A percentile compares a stretch with the other conserved stretches of the same genome.
Evolutionary conservation across 169 alveolate species (phyloP).

Genomic region (Cystoisospora suis): DNA sequence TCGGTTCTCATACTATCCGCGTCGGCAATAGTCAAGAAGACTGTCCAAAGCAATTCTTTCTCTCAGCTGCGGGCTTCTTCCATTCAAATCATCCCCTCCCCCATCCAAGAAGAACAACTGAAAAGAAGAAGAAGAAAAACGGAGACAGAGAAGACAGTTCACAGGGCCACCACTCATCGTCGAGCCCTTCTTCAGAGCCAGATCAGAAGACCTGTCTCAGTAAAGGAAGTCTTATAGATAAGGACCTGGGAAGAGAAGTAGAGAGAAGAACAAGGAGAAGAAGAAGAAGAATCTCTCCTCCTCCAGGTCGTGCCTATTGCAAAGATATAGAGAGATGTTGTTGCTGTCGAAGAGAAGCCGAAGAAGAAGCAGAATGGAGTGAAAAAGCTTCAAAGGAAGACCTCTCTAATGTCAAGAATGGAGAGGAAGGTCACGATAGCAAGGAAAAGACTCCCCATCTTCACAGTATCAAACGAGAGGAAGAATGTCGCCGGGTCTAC

Average conservation of each 20-base stretch:
- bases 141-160: too few species aligned
- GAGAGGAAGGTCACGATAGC: background rate
- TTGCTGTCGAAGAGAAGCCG: background rate
- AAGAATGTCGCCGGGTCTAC: background rate
- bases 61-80: background rate
- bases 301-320: too few species aligned
- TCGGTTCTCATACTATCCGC: too few species aligned
- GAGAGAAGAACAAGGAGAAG: too few species aligned
- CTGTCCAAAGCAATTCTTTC: slow-evolving; percentile 79
- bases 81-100: background rate
- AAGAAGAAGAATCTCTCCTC: too few species aligned
- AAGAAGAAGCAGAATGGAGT: background rate
- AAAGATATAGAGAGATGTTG: background rate
- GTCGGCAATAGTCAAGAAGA: slow-evolving; percentile 93
- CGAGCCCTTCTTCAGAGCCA: too few species aligned
- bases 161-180: too few species aligned
- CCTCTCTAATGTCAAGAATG: background rate
- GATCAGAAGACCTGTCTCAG: too few species aligned
- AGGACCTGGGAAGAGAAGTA: too few species aligned
- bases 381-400: background rate
- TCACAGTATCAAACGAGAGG: background rate
- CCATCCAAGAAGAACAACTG: too few species aligned
- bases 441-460: background rate
- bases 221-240: too few species aligned
- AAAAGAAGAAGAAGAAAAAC: too few species aligned